These are phyloP conservation scores for Plantago coronopus DNA, from an alignment of 305 asterid genomes.

Conservation along the genomic window DNA sequence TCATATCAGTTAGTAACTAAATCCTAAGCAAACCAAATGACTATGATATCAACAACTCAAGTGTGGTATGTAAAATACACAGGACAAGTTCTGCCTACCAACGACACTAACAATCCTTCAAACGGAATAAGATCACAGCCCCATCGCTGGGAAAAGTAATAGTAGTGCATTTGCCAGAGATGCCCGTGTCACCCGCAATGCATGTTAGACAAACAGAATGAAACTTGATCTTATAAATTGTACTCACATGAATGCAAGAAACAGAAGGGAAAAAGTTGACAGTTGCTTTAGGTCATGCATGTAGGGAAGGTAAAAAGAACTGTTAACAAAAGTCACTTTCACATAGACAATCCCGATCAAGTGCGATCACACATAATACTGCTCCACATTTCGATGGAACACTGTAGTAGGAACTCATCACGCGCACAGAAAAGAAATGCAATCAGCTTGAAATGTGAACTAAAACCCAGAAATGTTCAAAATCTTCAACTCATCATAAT, in stretches of 20 bases:
- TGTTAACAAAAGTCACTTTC: background rate
- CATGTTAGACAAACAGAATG: background rate
- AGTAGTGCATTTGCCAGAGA: background rate
- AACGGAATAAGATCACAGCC: background rate
- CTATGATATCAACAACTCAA: background rate
- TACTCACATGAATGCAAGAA: background rate
- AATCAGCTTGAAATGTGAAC: background rate
- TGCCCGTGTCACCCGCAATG: too few species aligned
- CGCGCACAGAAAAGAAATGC: background rate
- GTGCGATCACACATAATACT: too few species aligned
- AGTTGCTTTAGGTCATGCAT: background rate
- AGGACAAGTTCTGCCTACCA: background rate
- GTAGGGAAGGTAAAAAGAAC: background rate
- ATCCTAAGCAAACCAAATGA: background rate
- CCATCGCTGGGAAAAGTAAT: background rate
- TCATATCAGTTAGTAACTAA: background rate
- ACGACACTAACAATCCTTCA: background rate
- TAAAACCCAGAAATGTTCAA: background rate
- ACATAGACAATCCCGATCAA: too few species aligned
- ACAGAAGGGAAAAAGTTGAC: background rate
- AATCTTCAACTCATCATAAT: too few species aligned
- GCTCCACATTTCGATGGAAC: background rate
- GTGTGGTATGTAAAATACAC: background rate
- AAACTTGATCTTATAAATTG: background rate
- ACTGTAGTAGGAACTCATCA: background rate